Evolutionary conservation across 108 stramenopile species (phyloP).

Genomic region (Aurantiochytrium sp.): DNA sequence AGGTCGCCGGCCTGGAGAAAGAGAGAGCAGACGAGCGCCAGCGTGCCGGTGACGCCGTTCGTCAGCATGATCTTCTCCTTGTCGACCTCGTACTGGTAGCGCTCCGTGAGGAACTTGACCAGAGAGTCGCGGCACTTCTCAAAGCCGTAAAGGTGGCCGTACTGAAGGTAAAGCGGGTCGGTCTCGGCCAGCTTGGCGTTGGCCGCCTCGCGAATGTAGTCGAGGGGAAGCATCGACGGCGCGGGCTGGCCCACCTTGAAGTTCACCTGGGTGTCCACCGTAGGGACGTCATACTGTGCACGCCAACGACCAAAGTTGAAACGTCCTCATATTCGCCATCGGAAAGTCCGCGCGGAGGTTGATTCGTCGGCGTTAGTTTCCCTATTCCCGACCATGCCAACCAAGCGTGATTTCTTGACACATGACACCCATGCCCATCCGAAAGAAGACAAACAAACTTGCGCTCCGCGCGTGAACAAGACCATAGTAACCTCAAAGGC

Average conservation of each 20-base stretch:
- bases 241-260: conserved; percentile 25
- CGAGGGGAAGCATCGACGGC: conserved; percentile 5
- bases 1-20: not conserved
- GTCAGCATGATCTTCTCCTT: not conserved
- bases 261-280: not conserved
- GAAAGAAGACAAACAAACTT: too few species aligned
- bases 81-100: not conserved
- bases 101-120: not conserved
- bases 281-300: not conserved
- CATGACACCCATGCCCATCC: too few species aligned
- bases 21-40: conserved; percentile 1
- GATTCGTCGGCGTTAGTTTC: too few species aligned
- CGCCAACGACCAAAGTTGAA: too few species aligned
- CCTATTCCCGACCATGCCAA: too few species aligned
- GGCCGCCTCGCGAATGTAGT: conserved; percentile 13
- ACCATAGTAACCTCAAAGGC: too few species aligned
- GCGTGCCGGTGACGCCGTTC: conserved; percentile 18
- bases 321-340: too few species aligned
- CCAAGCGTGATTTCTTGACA: too few species aligned
- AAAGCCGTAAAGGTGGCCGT: not conserved
- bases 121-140: not conserved
- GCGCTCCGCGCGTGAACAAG: too few species aligned
- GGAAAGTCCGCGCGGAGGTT: too few species aligned
- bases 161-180: not conserved
- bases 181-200: conserved; percentile 2